Evolutionary conservation across 2,329 filamentous ascomycete genomes (phyloP), one percentile per base, ranked within the genome.

Genomic region (Acephala macrosclerotiorum): DNA sequence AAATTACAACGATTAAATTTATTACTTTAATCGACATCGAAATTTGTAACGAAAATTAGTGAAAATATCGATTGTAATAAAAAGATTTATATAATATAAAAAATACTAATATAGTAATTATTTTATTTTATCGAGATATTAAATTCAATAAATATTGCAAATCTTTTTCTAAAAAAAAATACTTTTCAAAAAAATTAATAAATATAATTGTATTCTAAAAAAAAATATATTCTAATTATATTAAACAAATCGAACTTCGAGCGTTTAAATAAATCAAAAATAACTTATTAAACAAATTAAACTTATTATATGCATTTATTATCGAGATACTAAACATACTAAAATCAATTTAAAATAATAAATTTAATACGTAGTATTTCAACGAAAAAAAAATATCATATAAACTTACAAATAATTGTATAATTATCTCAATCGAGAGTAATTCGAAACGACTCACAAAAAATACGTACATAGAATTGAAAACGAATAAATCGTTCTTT

Each of bases 401-500:
- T 47, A 67, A 67, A 61, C 65, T 67, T 57, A 67, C 42, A 58
- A 64, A 57, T 55, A 64, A 29, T 58, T 67, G 38, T 35, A 63
- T 47, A 67, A 61, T 47, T 49, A 68, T 47, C 25, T 67, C 51
- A 64, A 61, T 61, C 33, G 51, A 64, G 61, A 67, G 65, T 29
- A 64, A 56, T 53, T 51, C 47, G 51, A 64, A 59, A 61, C 58
- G 47, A 51, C 61, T 67, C 45, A 67, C 35, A 64, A 36, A 64
- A 58, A 38, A 64, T 61, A 51, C 61, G 29, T 67, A 64, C 22
- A 66, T 66, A 66, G 60, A 66, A 66, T 66, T 60, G 63, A 55
- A 55, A 55, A 64, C 57, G 61, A 67, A 67, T 64, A 65, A 65
- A 58, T 65, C 63, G 35, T 60, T 65, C 49, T 65, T 63, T 55